A percentile compares a stretch with the other conserved stretches of the same genome.
phyloP scores from a whole-genome alignment of 2,329 filamentous ascomycete genomes.

The Arthroderma uncinatum region DNA sequence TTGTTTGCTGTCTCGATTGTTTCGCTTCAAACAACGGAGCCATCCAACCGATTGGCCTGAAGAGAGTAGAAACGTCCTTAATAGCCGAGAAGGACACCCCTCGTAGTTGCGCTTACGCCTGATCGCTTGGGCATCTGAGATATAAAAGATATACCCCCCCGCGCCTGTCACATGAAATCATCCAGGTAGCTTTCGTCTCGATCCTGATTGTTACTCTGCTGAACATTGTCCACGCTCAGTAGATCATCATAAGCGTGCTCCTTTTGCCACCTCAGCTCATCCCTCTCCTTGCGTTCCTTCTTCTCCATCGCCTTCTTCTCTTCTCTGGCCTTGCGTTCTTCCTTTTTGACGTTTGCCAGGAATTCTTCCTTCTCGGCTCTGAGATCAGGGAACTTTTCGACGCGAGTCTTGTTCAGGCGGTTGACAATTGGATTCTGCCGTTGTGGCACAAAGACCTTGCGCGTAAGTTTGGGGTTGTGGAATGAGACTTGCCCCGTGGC shows the following conservation, averaged over 20 bases:
- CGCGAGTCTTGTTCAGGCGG: conserved; percentile 92
- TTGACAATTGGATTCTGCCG: conserved; percentile 89
- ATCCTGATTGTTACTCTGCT: conserved; percentile 72
- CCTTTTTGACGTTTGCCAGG: conserved; percentile 57
- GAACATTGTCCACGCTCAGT: conserved; percentile 72
- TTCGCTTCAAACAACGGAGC: no score
- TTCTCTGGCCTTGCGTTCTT: conserved; percentile 43
- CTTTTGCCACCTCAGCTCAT: conserved; percentile 85
- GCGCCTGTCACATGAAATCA: conserved; percentile 67
- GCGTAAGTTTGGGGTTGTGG: conserved; percentile 75
- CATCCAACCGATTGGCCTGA: no score
- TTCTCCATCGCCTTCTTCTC: conserved; percentile 33
- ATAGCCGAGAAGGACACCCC: no score
- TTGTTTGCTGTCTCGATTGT: no score
- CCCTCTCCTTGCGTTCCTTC: conserved; percentile 55
- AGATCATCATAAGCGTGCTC: conserved; percentile 97
- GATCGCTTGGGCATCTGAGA: neutral
- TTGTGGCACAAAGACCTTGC: conserved; percentile 64
- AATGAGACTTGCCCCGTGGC: conserved; percentile 89
- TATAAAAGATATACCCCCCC: neutral
- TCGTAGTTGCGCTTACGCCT: no score
- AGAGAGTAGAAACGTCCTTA: no score
- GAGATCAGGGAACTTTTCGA: conserved; percentile 78
- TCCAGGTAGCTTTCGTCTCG: conserved; percentile 63
- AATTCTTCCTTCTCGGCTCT: conserved; percentile 69